Evolutionary conservation across 371 early-diverging fungal species (phyloP).

Genomic region (Batrachochytrium dendrobatidis): DNA sequence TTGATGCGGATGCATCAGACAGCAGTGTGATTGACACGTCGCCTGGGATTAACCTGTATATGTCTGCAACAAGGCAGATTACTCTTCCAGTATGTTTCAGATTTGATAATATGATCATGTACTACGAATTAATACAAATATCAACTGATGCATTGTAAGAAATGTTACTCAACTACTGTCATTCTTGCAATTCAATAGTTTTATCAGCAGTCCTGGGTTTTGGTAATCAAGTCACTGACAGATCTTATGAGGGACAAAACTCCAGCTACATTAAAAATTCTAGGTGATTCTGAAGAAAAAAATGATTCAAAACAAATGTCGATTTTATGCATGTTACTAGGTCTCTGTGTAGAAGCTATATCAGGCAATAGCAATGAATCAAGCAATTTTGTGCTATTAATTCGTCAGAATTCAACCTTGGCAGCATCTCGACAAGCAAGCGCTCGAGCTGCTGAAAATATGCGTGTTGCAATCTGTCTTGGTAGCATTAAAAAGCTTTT

Average conservation of each 20-base stretch:
- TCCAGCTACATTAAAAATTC: slow-evolving; percentile 3
- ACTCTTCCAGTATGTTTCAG: slow-evolving; percentile 44
- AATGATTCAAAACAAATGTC: slow-evolving; percentile 16
- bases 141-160: background rate
- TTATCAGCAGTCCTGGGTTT: slow-evolving; percentile 32
- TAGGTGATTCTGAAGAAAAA: background rate
- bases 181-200: slow-evolving; percentile 15
- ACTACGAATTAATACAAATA: no score
- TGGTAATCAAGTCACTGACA: slow-evolving; percentile 22
- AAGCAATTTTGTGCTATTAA: background rate
- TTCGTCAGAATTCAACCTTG: background rate
- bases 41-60: slow-evolving; percentile 23
- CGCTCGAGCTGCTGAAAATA: background rate
- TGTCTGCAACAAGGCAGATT: slow-evolving; percentile 45
- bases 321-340: slow-evolving; percentile 51
- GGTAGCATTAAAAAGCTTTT: slow-evolving; percentile 12
- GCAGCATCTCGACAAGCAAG: background rate
- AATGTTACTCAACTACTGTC: background rate
- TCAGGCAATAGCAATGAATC: slow-evolving; percentile 15
- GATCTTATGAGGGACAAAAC: slow-evolving; percentile 14
- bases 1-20: slow-evolving; percentile 23
- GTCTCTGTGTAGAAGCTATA: slow-evolving; percentile 58
- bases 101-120: background rate
- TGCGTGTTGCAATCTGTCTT: background rate
- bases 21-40: slow-evolving; percentile 6